Base-by-base conservation (phyloP, 2,329 filamentous ascomycete genomes). In the Fusarium sp. region DNA sequence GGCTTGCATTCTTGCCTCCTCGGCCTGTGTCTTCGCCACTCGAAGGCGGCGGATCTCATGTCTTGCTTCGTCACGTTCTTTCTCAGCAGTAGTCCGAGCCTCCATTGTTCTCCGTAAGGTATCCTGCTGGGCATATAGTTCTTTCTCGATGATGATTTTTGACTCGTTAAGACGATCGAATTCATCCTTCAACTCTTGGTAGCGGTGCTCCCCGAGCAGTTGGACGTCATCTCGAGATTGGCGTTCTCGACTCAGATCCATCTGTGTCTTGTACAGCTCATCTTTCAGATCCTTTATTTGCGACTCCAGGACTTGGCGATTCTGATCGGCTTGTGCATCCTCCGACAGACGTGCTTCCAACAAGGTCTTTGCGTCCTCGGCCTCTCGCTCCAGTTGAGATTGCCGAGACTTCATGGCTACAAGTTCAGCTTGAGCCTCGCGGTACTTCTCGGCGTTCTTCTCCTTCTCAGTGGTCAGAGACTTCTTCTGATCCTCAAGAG, bases 91-190 rank as follows among this genome's bases (percentile, higher is more conserved):
- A 10, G 91, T 88, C 38, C 94, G 90, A 53, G 94, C 92, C 81
- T 98, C 95, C 75, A 93, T 94, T 17, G 95, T 94, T 62, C 96
- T 91, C 42, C 96, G 91, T 51, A 98, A 89, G 17, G 94, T 93
- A 80, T 99, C 96, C 81, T 98, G 95, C 80, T 98, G 96, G 10
- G 94, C 92, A 80, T 98, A 98, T 81, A 99, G 92, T 82, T 98
- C 96, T 82, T 98, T 98, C 82, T 99, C 96, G 72, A 99, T 98
- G 53, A 92, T 97, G 78, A 98, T 98, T 83, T 99, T 99, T 35
- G 94, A 92, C 73, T 98, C 95, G 77, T 98, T 98, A 39, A 98
- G 87, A 39, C 90, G 90, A 56, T 97, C 92, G 76, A 91, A 97
- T 74, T 98, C 95, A 32, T 95, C 91, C 80, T 95, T 92, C 69